Conservation (phyloP, 2,329 filamentous ascomycete species). For the Tolypocladium capitatum region DNA sequence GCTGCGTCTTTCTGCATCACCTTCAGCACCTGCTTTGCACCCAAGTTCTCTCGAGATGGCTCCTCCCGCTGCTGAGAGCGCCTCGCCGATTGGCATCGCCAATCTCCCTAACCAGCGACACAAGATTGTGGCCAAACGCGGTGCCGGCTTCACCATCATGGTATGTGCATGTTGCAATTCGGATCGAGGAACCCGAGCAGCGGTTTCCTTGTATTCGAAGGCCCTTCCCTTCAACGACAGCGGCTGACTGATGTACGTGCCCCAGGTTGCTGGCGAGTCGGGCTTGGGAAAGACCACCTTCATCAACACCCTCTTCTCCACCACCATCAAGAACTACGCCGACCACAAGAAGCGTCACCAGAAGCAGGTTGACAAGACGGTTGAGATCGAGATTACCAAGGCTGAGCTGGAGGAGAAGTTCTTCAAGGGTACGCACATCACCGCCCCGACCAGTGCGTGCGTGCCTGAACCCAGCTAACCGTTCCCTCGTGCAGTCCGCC, state of each 20-base stretch:
- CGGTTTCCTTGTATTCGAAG: background rate
- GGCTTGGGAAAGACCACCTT: constrained; percentile 98
- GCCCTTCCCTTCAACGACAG: background rate
- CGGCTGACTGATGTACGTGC: constrained; percentile 5
- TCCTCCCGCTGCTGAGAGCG: constrained; percentile 43
- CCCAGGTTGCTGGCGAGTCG: constrained; percentile 91
- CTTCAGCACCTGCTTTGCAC: constrained; percentile 4
- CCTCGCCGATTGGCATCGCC: constrained; percentile 60
- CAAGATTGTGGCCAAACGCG: constrained; percentile 69
- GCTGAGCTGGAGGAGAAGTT: constrained; percentile 99
- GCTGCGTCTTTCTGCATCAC: background rate
- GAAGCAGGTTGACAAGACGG: constrained; percentile 99
- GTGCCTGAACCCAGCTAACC: constrained; percentile 8
- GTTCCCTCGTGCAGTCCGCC: constrained; percentile 52
- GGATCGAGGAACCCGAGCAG: too few species aligned
- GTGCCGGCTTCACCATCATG: constrained; percentile 99
- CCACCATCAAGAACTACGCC: constrained; percentile 99
- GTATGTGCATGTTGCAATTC: constrained; percentile 36
- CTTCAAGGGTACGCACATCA: constrained; percentile 71
- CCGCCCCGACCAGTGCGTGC: background rate
- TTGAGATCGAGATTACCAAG: constrained; percentile 99
- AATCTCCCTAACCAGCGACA: constrained; percentile 62
- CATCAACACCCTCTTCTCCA: constrained; percentile 99
- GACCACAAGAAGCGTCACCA: constrained; percentile 98
- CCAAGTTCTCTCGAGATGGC: constrained; percentile 35